Conservation (phyloP, 306 rosid genomes). For the Dryas drummondii region DNA sequence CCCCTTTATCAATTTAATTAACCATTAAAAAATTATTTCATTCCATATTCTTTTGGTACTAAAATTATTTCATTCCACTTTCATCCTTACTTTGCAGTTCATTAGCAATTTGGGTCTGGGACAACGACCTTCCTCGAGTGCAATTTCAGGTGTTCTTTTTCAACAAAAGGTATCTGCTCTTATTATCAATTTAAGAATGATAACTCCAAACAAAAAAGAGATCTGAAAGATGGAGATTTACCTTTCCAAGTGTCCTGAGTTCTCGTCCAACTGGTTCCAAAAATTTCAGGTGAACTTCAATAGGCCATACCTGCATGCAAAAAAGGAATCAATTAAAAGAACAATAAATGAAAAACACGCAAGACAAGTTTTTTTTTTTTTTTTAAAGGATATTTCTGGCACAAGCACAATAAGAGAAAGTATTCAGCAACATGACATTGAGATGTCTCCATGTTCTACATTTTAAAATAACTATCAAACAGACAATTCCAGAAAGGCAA, state of each 20-base stretch:
- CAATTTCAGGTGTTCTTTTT: not conserved
- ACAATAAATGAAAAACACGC: not conserved
- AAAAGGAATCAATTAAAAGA: conserved; percentile 5
- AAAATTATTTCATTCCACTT: too few species aligned
- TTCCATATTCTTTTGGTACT: not conserved
- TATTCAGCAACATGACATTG: not conserved
- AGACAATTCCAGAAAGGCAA: not conserved
- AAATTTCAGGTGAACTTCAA: conserved; percentile 60
- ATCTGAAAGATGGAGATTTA: conserved; percentile 24
- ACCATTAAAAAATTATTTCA: not conserved
- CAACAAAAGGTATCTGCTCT: not conserved
- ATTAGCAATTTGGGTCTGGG: not conserved
- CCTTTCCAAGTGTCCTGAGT: conserved; percentile 88
- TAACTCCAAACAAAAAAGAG: not conserved
- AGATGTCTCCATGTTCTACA: not conserved
- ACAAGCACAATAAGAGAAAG: not conserved
- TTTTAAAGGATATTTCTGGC: not conserved
- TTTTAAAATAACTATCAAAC: not conserved
- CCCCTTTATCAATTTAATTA: not conserved
- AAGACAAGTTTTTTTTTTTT: not conserved
- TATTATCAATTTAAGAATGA: not conserved
- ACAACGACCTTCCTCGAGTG: not conserved
- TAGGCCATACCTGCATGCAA: conserved; percentile 81
- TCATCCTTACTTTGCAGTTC: not conserved
- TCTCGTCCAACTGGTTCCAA: conserved; percentile 91